Base-by-base conservation (phyloP, 352 stramenopile genomes). In the Phytophthora sp. region DNA sequence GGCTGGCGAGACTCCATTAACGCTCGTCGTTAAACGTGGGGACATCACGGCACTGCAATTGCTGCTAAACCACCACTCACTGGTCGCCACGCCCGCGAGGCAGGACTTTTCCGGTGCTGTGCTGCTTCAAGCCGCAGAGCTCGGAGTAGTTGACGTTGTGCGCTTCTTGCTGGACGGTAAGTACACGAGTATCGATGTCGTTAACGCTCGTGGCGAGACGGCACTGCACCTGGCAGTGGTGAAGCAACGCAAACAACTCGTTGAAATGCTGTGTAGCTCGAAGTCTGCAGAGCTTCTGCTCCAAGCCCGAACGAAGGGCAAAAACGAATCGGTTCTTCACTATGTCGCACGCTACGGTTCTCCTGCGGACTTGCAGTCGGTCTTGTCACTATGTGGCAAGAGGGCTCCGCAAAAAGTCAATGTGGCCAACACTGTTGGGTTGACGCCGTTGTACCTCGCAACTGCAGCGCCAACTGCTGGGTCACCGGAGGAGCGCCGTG, bases 151-250 rank as follows among this genome's bases (percentile, higher is more conserved):
- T 7, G 55, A 71, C 16, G 26, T 74, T 20, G 72, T 79, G 18
- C 57, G 55, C 1, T 71, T 74, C 58, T 56, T 77, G 23, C 7
- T 71, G 16, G 58, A 69, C 7, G 58, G 58, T 11, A 61, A 68
- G 27, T 74, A 70, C 58, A 66, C 63, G 21, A 74, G 45, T 44
- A 44, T 73, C 33, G 64, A 71, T 31, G 50, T 74, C 16, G 38
- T 60, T 13, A 79, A 79, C 44, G 68, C 57, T 11, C 67, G 63
- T n/a, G 71, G 68, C 18, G 67, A 76, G 52, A 70, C 72, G 4
- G 63, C 64, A 20, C 46, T 79, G 38, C 71, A 79, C n/a, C 24
- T 79, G 46, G 71, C 63, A 4, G 71, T 79, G 12, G 56, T 74
- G 33, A 67, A 76, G 63, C 54, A 67, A 15, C 59, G 57, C 21